Evolutionary conservation across 139 green algal genomes (phyloP).

Genomic region (Picochlorum sp.): DNA sequence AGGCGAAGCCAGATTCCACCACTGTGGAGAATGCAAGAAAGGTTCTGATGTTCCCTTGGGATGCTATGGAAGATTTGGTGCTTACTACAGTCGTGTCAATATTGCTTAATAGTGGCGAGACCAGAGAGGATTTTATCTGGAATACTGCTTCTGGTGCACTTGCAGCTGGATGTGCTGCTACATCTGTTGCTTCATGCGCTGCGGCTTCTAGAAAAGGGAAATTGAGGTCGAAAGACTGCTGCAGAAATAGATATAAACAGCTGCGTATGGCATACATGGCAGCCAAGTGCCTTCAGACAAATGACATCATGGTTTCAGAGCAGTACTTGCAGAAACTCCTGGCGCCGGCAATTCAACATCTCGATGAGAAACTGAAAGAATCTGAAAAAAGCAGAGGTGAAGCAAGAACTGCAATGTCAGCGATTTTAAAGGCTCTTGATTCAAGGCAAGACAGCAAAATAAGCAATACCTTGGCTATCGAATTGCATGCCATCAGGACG

Average conservation of each 20-base stretch:
- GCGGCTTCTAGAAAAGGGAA: background rate
- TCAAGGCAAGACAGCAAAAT: too few species aligned
- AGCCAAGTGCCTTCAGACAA: too few species aligned
- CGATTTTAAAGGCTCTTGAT: too few species aligned
- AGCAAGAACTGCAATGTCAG: too few species aligned
- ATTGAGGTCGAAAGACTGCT: background rate
- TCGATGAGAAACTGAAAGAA: too few species aligned
- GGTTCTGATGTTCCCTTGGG: background rate
- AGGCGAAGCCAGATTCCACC: background rate
- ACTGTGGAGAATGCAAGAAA: background rate
- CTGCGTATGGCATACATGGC: background rate
- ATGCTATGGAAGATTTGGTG: constrained; percentile 15
- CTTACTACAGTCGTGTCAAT: constrained; percentile 9
- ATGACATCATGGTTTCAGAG: too few species aligned
- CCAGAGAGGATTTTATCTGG: constrained; percentile 9
- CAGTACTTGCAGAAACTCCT: too few species aligned
- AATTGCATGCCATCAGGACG: too few species aligned
- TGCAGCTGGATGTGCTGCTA: constrained; percentile 18
- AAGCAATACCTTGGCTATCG: too few species aligned
- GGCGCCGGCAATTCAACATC: too few species aligned
- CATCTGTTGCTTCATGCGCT: background rate
- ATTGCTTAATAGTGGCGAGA: constrained; percentile 1
- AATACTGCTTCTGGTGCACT: constrained; percentile 23
- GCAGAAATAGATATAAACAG: constrained; percentile 11
- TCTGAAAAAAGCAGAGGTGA: too few species aligned